phyloP scores from a whole-genome alignment of 345 rosid genomes.

The Arabidopsis suecica region DNA sequence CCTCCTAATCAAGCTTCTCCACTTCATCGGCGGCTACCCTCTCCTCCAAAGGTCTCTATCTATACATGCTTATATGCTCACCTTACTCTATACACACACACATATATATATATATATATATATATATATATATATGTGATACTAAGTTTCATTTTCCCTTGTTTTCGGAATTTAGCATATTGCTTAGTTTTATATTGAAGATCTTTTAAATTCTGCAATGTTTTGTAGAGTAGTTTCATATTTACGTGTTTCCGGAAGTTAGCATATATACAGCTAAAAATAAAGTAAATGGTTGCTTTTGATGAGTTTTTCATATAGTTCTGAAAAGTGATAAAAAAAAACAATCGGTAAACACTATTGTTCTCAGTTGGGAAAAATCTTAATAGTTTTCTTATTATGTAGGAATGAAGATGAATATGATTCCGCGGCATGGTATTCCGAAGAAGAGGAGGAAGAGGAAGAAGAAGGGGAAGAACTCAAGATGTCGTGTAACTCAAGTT shows the following conservation, averaged over 20 bases:
- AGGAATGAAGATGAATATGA: conserved; percentile 69
- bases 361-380: neutral
- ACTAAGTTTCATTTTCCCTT: neutral
- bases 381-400: conserved; percentile 17
- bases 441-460: conserved; percentile 64
- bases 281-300: neutral
- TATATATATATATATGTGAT: neutral
- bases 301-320: neutral
- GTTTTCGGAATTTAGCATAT: neutral
- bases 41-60: conserved; percentile 61
- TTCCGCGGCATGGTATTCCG: conserved; percentile 54
- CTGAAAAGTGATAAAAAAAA: neutral
- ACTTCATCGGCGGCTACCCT: conserved; percentile 72
- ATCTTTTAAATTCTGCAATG: neutral
- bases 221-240: neutral
- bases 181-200: neutral
- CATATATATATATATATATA: no score
- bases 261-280: neutral
- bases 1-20: conserved; percentile 58
- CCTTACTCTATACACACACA: neutral
- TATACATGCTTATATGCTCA: neutral
- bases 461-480: conserved; percentile 44
- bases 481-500: conserved; percentile 46
- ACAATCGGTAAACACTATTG: neutral
- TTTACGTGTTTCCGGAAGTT: neutral